Percentiles rank a stretch among this genome's conserved stretches.
Conservation (phyloP, 78 protist genomes). For the Guillardia theta region DNA sequence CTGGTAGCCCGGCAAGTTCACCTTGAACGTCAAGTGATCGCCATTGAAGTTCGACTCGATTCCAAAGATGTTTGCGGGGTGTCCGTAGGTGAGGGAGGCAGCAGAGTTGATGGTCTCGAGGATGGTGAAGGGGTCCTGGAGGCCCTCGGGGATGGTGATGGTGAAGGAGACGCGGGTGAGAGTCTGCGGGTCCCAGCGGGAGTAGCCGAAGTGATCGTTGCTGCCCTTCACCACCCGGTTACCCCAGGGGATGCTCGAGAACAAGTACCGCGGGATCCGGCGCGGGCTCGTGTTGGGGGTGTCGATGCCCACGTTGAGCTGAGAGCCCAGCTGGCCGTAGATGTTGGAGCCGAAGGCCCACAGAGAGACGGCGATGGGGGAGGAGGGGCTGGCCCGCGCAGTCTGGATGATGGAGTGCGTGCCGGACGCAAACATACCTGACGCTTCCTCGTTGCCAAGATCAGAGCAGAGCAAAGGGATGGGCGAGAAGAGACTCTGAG, state of each 20-base stretch:
- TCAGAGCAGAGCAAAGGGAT: no score
- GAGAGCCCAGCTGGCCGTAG: constrained; percentile 20
- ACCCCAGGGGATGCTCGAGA: neutral
- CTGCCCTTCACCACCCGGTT: neutral
- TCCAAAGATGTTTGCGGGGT: neutral
- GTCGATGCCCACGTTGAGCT: no score
- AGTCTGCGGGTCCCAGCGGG: neutral
- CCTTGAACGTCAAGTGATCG: neutral
- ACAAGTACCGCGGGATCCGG: neutral
- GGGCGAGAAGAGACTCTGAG: no score
- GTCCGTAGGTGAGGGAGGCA: neutral
- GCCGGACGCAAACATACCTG: no score
- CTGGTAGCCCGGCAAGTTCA: neutral
- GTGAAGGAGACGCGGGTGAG: neutral
- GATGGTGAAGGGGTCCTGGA: neutral
- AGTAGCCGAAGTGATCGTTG: neutral
- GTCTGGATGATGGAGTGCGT: no score
- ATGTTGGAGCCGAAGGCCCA: neutral
- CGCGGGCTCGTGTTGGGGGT: no score
- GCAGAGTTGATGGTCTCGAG: neutral
- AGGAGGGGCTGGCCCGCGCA: no score
- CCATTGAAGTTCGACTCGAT: neutral
- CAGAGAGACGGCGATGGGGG: no score
- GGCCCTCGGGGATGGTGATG: neutral
- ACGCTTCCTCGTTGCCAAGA: no score